Base-by-base conservation (phyloP, 176 grass and related monocot species). In the Cenchrus purpureus region DNA sequence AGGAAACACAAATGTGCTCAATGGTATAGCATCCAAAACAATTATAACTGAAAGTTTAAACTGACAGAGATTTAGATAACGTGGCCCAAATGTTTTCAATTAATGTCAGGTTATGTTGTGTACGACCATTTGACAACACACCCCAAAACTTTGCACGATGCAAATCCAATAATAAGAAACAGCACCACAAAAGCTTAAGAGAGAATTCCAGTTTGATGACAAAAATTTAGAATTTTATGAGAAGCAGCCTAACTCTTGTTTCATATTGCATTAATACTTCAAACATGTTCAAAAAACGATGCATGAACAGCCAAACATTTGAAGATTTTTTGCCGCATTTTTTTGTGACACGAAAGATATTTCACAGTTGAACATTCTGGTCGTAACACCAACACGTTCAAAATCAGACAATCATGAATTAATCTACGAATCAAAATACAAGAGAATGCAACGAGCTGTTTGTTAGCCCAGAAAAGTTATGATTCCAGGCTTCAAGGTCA, bases 31-130 rank as follows among this genome's bases (percentile, higher is more conserved):
- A 80, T 76, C 31, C 71, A 81, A 72, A 15, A 1, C 20, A 17
- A 68, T 71, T 84, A 67, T 60, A 78, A 63, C n/a, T 81, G 59
- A 74, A 85, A 85, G 45, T 43, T 76, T 85, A 14, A 65, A 80
- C 68, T 22, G 72, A 65, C 14, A 49, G 28, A 46, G n/a, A 43
- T 79, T 84, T 37, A 14, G 25, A 54, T 64, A 31, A 73, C 15
- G 34, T 22, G 15, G 3, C 22, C 44, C 16, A 25, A 6, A 45
- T 11, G 68, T 19, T 64, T 62, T 32, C 54, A 84, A 76, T 64
- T 34, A 75, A 65, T 13, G 28, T 53, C 31, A 16, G 5, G 16
- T 53, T 45, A 51, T 34, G 11, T 10, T 84, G 13, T 43, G 29
- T 6, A 55, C 10, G 28, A 20, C 12, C 7, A 55, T 84, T 76